These are phyloP conservation scores for Geoglossum cookeanum DNA, from an alignment of 2,329 filamentous ascomycete genomes.

Conservation along the genomic window DNA sequence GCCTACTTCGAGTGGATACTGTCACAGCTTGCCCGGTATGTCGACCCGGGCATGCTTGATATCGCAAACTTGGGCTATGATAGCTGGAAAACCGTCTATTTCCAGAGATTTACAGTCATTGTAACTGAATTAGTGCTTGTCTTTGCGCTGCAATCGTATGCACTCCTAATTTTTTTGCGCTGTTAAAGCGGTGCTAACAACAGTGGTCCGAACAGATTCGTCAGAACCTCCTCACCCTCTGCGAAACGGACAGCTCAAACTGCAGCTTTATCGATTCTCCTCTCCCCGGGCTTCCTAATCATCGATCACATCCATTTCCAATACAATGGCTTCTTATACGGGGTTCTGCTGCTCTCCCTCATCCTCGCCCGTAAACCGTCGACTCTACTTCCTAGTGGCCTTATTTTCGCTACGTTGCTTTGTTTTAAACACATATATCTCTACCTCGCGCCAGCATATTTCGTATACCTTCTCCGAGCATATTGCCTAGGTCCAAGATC, in stretches of 20 bases:
- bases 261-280: constrained; percentile 68
- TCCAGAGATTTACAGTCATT: constrained; percentile 80
- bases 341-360: constrained; percentile 69
- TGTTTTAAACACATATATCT: constrained; percentile 98
- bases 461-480: constrained; percentile 72
- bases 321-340: constrained; percentile 96
- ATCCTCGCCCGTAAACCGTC: constrained; percentile 60
- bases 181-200: constrained; percentile 7
- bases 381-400: constrained; percentile 56
- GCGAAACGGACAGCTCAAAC: constrained; percentile 66
- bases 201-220: constrained; percentile 35
- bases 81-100: constrained; percentile 87
- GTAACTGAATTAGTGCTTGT: constrained; percentile 66
- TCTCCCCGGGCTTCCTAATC: constrained; percentile 84
- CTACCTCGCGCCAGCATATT: constrained; percentile 89
- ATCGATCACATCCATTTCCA: constrained; percentile 99
- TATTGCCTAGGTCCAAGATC: constrained; percentile 73
- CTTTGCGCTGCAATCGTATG: constrained; percentile 60
- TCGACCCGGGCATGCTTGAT: constrained; percentile 65
- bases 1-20: constrained; percentile 91
- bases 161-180: not conserved
- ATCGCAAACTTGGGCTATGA: constrained; percentile 68
- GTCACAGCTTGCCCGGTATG: constrained; percentile 57
- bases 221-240: constrained; percentile 45
- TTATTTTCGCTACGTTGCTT: constrained; percentile 66